Percentiles rank a stretch among this genome's conserved stretches.
phyloP scores from a whole-genome alignment of 306 rosid species.

The Corylus avellana region DNA sequence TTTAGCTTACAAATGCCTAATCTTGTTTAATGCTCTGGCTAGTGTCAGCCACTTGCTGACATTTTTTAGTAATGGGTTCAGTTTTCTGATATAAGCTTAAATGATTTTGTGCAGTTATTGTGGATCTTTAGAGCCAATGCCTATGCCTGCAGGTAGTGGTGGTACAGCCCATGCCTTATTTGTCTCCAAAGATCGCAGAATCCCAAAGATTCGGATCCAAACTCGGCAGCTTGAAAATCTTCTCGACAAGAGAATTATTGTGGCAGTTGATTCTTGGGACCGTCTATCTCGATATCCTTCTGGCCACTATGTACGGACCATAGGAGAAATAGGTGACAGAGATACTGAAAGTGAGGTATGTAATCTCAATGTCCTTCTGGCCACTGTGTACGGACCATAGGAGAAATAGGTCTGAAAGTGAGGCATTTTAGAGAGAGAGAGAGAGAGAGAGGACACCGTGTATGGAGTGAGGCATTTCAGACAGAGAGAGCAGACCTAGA shows the following conservation, averaged over 20 bases:
- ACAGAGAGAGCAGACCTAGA: neutral
- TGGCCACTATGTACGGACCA: slow-evolving; percentile 88
- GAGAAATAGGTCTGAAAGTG: slow-evolving; percentile 90
- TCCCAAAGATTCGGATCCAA: slow-evolving; percentile 93
- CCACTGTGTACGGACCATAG: slow-evolving; percentile 81
- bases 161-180: slow-evolving; percentile 83
- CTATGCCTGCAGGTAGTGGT: slow-evolving; percentile 93
- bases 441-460: neutral
- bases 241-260: slow-evolving; percentile 85
- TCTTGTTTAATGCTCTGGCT: neutral
- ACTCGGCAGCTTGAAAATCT: slow-evolving; percentile 95
- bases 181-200: slow-evolving; percentile 92
- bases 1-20: neutral
- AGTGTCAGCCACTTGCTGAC: neutral
- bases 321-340: slow-evolving; percentile 90
- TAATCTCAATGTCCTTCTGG: slow-evolving; percentile 87
- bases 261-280: slow-evolving; percentile 99
- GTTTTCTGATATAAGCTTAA: slow-evolving; percentile 30
- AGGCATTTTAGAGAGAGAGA: slow-evolving; percentile 49
- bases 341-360: slow-evolving; percentile 97
- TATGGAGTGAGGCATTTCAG: slow-evolving; percentile 62
- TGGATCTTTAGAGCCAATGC: slow-evolving; percentile 99
- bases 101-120: slow-evolving; percentile 70
- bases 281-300: slow-evolving; percentile 87
- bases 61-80: slow-evolving; percentile 20